These are phyloP conservation scores for Colletotrichum siamense DNA, from an alignment of 2,329 filamentous ascomycete genomes.

Conservation along the genomic window DNA sequence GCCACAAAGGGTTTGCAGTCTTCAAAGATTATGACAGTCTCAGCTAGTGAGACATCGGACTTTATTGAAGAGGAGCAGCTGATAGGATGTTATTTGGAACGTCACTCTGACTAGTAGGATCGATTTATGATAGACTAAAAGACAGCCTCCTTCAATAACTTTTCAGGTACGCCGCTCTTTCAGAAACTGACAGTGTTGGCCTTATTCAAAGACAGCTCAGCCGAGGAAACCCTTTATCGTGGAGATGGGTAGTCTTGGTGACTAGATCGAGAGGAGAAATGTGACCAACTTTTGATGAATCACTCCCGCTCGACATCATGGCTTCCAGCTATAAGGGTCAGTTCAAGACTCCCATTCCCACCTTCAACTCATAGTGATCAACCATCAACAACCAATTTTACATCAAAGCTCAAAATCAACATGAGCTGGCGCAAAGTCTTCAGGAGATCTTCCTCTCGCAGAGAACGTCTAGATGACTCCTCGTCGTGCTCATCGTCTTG, in stretches of 20 bases:
- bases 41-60: background rate
- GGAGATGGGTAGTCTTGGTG: background rate
- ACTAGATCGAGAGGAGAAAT: background rate
- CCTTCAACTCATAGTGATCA: background rate
- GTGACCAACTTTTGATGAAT: background rate
- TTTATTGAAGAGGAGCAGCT: background rate
- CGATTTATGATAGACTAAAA: background rate
- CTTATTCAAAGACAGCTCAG: background rate
- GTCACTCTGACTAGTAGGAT: background rate
- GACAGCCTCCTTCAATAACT: background rate
- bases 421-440: background rate
- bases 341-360: too few relatives aligned
- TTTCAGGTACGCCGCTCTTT: background rate
- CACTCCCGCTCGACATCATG: background rate
- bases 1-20: background rate
- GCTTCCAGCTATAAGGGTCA: background rate
- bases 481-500: background rate
- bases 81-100: background rate
- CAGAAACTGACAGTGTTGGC: background rate
- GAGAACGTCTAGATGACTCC: background rate
- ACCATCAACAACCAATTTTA: background rate
- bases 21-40: background rate
- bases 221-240: background rate
- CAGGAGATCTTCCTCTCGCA: background rate
- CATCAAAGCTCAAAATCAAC: background rate